A percentile compares a stretch with the other conserved stretches of the same genome.
Conservation (phyloP, 2,329 filamentous ascomycete species). For the Curvularia verruculosa region DNA sequence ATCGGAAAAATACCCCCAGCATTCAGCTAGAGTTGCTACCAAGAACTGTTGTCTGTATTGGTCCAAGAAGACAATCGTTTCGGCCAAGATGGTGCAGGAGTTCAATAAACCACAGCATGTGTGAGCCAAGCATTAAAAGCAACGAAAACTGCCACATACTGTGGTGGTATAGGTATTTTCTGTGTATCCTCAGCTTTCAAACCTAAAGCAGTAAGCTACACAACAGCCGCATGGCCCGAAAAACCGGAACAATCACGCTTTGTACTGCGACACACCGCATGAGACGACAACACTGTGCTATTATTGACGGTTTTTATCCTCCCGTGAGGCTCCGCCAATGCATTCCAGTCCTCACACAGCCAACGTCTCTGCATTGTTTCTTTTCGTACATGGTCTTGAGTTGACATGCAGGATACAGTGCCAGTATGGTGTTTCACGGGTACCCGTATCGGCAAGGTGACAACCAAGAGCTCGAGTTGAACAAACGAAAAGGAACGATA, state of each 20-base stretch:
- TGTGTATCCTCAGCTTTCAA: background rate
- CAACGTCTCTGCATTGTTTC: background rate
- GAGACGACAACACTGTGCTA: background rate
- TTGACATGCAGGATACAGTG: background rate
- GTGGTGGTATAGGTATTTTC: background rate
- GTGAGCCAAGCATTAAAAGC: slow-evolving; percentile 1
- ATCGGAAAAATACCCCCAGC: background rate
- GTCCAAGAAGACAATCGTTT: background rate
- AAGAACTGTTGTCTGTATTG: background rate
- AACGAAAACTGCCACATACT: background rate
- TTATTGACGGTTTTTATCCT: background rate
- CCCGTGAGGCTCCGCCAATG: background rate
- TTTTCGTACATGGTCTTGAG: background rate
- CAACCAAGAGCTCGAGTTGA: background rate
- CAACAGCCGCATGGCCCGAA: background rate
- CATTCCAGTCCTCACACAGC: background rate
- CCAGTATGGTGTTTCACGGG: background rate
- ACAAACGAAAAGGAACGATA: background rate
- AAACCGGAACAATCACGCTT: background rate
- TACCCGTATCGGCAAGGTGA: background rate
- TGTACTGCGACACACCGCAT: background rate
- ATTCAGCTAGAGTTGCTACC: background rate
- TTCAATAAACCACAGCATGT: background rate
- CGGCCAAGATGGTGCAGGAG: background rate
- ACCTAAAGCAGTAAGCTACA: background rate